A percentile compares a stretch with the other conserved stretches of the same genome.
Evolutionary conservation across 257 asterid species (phyloP).

Genomic region (Petunia axillaris): DNA sequence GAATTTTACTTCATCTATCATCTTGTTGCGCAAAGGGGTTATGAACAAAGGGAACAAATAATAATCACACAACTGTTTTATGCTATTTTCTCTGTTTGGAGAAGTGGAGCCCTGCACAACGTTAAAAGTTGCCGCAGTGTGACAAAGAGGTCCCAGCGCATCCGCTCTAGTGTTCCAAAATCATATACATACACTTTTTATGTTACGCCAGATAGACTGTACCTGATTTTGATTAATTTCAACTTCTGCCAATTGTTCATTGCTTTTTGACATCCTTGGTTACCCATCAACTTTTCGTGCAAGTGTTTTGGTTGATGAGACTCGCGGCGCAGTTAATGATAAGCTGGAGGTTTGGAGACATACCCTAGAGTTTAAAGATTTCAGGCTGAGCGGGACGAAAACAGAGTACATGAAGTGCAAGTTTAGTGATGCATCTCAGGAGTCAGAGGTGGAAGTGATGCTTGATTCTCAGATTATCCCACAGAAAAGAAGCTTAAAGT

Average conservation of each 20-base stretch:
- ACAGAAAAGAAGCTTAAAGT: no score
- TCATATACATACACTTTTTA: neutral
- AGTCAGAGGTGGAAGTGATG: no score
- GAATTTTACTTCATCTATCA: conserved; percentile 8
- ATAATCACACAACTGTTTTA: neutral
- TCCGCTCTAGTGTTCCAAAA: neutral
- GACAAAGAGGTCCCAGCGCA: neutral
- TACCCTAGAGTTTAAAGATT: no score
- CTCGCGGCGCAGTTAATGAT: no score
- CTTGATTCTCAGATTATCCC: no score
- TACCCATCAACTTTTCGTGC: neutral
- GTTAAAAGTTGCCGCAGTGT: neutral
- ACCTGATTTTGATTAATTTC: conserved; percentile 1
- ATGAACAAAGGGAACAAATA: conserved; percentile 15
- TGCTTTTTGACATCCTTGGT: conserved; percentile 13
- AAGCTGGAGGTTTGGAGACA: no score
- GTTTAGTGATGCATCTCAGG: no score
- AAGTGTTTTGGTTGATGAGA: neutral
- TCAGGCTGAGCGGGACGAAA: no score
- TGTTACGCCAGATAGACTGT: conserved; percentile 8
- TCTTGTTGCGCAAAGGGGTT: neutral
- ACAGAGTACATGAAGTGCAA: no score
- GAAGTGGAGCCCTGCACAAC: neutral
- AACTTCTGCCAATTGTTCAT: neutral
- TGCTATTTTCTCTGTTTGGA: neutral